phyloP scores from a whole-genome alignment of 108 stramenopile genomes.

The Licmophora abbreviata region DNA sequence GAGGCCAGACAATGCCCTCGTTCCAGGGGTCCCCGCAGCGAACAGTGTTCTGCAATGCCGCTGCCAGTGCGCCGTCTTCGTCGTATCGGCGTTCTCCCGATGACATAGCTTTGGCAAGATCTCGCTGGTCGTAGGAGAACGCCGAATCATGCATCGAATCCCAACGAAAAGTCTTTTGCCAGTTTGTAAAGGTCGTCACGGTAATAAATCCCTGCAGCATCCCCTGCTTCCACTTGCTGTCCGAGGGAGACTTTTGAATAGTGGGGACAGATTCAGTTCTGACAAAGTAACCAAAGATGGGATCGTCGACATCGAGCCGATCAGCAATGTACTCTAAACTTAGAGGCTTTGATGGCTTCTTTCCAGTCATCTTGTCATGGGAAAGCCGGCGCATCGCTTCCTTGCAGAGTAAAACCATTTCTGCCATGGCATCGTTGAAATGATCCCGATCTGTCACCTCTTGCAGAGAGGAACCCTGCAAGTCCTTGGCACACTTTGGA shows the following conservation, averaged over 20 bases:
- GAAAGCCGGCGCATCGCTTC: conserved; percentile 70
- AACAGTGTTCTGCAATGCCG: conserved; percentile 57
- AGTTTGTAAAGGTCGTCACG: conserved; percentile 86
- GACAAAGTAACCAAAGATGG: conserved; percentile 68
- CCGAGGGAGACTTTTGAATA: no score
- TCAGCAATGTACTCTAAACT: conserved; percentile 89
- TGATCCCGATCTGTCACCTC: conserved; percentile 50
- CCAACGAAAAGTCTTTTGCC: conserved; percentile 85
- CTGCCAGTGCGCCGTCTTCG: conserved; percentile 47
- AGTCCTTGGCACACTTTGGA: conserved; percentile 33
- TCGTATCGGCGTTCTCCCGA: conserved; percentile 44
- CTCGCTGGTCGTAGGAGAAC: conserved; percentile 55
- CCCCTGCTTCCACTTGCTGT: conserved; percentile 33
- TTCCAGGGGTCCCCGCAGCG: conserved; percentile 79
- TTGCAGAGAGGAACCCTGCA: conserved; percentile 49
- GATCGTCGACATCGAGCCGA: conserved; percentile 89
- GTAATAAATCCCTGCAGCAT: conserved; percentile 87
- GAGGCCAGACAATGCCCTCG: conserved; percentile 89
- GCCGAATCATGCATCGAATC: conserved; percentile 75
- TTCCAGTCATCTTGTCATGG: background rate
- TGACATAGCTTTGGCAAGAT: conserved; percentile 26
- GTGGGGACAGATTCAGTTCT: conserved; percentile 39
- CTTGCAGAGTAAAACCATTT: conserved; percentile 81
- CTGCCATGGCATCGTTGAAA: conserved; percentile 74
- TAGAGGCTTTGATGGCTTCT: conserved; percentile 56